Conservation (phyloP, 1,284 basidiomycete species). For the Leccinum pachyderme region DNA sequence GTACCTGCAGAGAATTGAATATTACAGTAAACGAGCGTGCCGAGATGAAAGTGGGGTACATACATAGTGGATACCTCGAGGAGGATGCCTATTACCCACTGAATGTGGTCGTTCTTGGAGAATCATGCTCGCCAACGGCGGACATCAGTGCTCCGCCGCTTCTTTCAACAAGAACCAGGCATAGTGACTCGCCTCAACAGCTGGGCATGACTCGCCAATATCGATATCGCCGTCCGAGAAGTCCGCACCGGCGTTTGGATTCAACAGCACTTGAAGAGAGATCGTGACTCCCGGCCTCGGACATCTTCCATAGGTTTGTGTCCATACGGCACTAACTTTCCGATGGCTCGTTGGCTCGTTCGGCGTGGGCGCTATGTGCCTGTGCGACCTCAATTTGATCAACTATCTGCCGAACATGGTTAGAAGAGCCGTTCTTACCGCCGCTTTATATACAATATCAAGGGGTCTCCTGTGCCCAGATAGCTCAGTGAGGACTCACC, state of each 20-base stretch:
- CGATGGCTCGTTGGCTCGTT: not conserved
- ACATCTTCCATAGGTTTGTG: conserved; percentile 3
- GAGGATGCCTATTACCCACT: not conserved
- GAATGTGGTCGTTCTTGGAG: not conserved
- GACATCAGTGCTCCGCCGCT: not conserved
- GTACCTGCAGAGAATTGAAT: not conserved
- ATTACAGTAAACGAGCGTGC: not conserved
- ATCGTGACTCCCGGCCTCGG: not conserved
- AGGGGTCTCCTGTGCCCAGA: not conserved
- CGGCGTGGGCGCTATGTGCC: conserved; percentile 1
- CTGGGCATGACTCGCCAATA: not conserved
- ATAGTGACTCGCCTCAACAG: not conserved
- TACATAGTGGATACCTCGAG: conserved; percentile 1
- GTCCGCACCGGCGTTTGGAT: conserved; percentile 5
- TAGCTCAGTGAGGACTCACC: not conserved
- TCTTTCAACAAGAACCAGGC: not conserved
- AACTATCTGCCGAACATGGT: not conserved
- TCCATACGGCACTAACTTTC: not conserved
- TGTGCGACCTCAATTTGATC: not conserved
- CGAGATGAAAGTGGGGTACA: not conserved
- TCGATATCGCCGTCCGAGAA: conserved; percentile 3
- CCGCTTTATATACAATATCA: not conserved
- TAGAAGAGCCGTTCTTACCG: not conserved
- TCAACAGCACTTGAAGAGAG: not conserved
- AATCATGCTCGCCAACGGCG: not conserved